A percentile compares a stretch with the other conserved stretches of the same genome.
phyloP scores from a whole-genome alignment of 2,329 filamentous ascomycete genomes.

The Elsinoe arachidis region DNA sequence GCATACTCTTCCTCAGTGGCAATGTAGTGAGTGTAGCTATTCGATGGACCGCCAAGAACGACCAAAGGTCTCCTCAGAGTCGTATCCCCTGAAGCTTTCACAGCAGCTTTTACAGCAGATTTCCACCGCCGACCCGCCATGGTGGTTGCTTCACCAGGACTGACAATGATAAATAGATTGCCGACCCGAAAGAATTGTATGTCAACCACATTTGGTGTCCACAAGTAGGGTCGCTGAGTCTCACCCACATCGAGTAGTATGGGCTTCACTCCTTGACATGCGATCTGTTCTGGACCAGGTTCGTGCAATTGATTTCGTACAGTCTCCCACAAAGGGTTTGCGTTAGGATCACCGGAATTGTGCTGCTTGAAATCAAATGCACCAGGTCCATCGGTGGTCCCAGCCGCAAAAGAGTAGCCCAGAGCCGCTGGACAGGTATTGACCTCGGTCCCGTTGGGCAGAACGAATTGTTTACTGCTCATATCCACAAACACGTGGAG shows the following conservation, averaged over 20 bases:
- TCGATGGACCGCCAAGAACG: slow-evolving; percentile 79
- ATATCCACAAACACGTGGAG: slow-evolving; percentile 84
- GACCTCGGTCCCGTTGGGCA: slow-evolving; percentile 62
- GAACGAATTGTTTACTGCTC: slow-evolving; percentile 61
- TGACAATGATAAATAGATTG: slow-evolving; percentile 73
- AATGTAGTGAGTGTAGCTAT: slow-evolving; percentile 81
- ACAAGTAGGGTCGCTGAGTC: slow-evolving; percentile 67
- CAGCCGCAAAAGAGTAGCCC: slow-evolving; percentile 87
- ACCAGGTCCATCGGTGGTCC: slow-evolving; percentile 84
- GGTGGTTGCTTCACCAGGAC: slow-evolving; percentile 79
- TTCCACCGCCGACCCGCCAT: slow-evolving; percentile 90
- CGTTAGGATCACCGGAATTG: slow-evolving; percentile 60
- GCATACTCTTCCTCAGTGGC: slow-evolving; percentile 71
- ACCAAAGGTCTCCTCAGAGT: slow-evolving; percentile 55
- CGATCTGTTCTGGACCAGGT: slow-evolving; percentile 59
- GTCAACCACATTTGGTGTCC: slow-evolving; percentile 88
- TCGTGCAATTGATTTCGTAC: slow-evolving; percentile 64
- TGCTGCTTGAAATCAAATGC: slow-evolving; percentile 92
- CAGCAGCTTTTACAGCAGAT: slow-evolving; percentile 34
- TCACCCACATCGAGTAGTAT: slow-evolving; percentile 84
- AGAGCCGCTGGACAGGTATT: slow-evolving; percentile 78
- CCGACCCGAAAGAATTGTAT: slow-evolving; percentile 78
- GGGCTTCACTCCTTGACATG: slow-evolving; percentile 73
- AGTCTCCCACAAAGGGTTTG: slow-evolving; percentile 70
- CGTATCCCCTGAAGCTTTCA: slow-evolving; percentile 30